Conservation (phyloP, 441 rosid genomes). For the Pelargonium myrrhifolium region DNA sequence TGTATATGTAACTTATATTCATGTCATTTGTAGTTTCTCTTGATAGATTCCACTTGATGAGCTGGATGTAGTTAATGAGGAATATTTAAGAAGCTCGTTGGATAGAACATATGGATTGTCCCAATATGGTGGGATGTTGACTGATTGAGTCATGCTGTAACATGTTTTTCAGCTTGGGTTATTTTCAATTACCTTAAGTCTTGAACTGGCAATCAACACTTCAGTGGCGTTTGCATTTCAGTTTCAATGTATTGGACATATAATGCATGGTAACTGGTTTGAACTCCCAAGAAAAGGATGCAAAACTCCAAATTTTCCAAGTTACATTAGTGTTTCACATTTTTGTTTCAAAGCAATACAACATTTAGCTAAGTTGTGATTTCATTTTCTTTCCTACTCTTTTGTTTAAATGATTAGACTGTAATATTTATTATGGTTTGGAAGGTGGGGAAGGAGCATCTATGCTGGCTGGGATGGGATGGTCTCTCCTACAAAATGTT, state of each 20-base stretch:
- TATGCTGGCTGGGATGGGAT: neutral
- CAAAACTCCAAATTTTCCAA: neutral
- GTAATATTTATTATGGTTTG: neutral
- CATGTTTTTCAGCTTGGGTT: neutral
- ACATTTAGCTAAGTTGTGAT: neutral
- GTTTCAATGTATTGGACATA: neutral
- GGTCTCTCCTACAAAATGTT: neutral
- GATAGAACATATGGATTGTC: neutral
- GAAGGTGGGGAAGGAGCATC: neutral
- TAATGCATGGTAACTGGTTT: neutral
- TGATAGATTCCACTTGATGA: conserved; percentile 53
- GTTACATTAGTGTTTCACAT: neutral
- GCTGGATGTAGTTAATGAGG: conserved; percentile 32
- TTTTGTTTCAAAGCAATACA: neutral
- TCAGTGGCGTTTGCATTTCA: neutral
- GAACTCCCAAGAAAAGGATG: neutral
- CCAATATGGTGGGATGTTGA: neutral
- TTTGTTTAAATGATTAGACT: too few species aligned
- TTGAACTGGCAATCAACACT: neutral
- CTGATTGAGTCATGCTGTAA: neutral
- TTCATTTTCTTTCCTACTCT: neutral
- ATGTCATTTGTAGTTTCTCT: conserved; percentile 26
- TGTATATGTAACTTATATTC: conserved; percentile 5
- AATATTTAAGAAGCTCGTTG: conserved; percentile 13
- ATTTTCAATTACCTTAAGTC: neutral